Evolutionary conservation across 768 basidiomycete species (phyloP).

Genomic region (Vishniacozyma victoriae): DNA sequence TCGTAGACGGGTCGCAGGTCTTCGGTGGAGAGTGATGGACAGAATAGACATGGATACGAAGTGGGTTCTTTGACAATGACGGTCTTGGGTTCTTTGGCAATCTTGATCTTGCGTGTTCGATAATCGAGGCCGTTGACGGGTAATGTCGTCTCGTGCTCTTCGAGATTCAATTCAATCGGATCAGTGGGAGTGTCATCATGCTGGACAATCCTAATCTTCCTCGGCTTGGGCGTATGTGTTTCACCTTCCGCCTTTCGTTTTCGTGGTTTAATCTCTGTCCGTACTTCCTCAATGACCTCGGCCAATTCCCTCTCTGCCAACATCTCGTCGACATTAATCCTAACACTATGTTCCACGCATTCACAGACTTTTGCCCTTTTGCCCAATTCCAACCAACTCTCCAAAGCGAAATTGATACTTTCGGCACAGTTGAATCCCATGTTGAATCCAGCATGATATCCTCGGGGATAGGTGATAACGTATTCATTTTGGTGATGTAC

Average conservation of each 20-base stretch:
- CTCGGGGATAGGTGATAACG: constrained; percentile 87
- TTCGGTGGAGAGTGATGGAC: constrained; percentile 20
- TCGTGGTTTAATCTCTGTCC: constrained; percentile 37
- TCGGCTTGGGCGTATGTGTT: constrained; percentile 42
- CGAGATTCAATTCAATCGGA: constrained; percentile 1
- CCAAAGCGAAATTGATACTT: constrained; percentile 91
- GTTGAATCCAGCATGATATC: constrained; percentile 97
- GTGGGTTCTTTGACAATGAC: constrained; percentile 8
- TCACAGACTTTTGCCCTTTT: constrained; percentile 57
- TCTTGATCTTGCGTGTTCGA: neutral
- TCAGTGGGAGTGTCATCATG: neutral
- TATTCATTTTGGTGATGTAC: constrained; percentile 95
- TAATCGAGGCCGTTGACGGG: constrained; percentile 15
- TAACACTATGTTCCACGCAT: constrained; percentile 58
- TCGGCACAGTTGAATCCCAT: constrained; percentile 94
- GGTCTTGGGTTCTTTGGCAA: neutral
- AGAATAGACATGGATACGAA: constrained; percentile 39
- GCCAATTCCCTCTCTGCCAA: constrained; percentile 48
- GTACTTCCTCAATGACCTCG: constrained; percentile 11
- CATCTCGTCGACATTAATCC: constrained; percentile 86
- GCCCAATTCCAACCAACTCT: constrained; percentile 87
- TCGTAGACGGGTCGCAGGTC: constrained; percentile 30
- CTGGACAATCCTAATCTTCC: neutral
- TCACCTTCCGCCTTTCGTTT: constrained; percentile 53
- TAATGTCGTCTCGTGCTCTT: neutral